Evolutionary conservation across 345 rosid genomes (phyloP), one percentile per base, ranked within the genome.

Genomic region (Populus deltoides): DNA sequence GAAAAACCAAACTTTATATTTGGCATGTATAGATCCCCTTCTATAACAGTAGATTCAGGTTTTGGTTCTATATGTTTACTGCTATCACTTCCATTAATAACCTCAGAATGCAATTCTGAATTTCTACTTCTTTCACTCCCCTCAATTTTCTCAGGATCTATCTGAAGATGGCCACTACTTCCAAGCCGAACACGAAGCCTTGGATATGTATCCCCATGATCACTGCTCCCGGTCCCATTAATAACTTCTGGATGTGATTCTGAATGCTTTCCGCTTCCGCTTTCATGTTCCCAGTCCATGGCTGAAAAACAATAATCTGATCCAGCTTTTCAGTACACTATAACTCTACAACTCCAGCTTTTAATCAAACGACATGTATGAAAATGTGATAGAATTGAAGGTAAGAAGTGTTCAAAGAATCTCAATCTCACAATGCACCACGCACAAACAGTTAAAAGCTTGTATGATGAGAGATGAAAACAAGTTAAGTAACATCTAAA

Each of bases 261-360:
- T 22, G 80, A 73, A 49, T 72, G 75, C 29, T 76, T 22, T 63
- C 80, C 75, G 72, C 77, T 66, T 63, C 68, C 75, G 7, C 72
- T 78, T 53, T 74, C 81, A 77, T 81, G 62, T 73, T 49, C 73
- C 25, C 81, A 47, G 75, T 79, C 88, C 97, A 88, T 90, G 76
- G 75, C 92, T 82, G 77, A 20, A 43, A 71, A 62, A 55, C 33
- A 16, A 41, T 31, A 12, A 65, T 20, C 36, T 8, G 70, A 29
- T 45, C 33, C 57, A 74, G 39, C 51, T 27, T 38, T 62, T 27
- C 38, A 29, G 35, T 41, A 6, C 49, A 8, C 16, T 8, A 57
- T 57, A 22, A 59, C 67, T 27, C 67, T 16, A 25, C 15, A 8
- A 27, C 16, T 12, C 31, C 67, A 8, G 17, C 67, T 15, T 27